Evolutionary conservation across 805 yeast genomes (phyloP).

Genomic region (Nakazawaea siamensis): DNA sequence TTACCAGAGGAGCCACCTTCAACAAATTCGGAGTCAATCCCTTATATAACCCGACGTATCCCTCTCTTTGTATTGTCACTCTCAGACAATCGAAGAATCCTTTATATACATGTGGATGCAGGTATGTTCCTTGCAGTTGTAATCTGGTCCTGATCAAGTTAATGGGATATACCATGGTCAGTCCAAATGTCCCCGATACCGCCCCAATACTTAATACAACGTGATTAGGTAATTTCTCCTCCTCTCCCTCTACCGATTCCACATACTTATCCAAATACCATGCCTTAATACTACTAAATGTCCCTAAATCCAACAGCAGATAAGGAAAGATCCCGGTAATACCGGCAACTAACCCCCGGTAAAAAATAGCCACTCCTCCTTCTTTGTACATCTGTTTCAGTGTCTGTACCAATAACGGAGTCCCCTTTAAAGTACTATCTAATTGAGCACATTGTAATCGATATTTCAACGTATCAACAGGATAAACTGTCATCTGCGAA

Average conservation of each 20-base stretch:
- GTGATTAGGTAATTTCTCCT: constrained; percentile 69
- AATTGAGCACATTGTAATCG: constrained; percentile 88
- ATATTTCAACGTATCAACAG: constrained; percentile 90
- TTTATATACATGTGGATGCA: constrained; percentile 81
- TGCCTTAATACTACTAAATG: constrained; percentile 78
- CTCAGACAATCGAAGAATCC: constrained; percentile 77
- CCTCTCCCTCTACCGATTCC: constrained; percentile 32
- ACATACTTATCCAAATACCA: constrained; percentile 67
- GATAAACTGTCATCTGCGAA: constrained; percentile 89
- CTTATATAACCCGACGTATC: constrained; percentile 82
- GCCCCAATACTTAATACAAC: constrained; percentile 91
- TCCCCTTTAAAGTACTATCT: constrained; percentile 54
- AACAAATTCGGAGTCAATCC: constrained; percentile 93
- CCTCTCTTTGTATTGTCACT: constrained; percentile 77
- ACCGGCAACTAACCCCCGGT: constrained; percentile 88
- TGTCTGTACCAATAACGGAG: constrained; percentile 51
- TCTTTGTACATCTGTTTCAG: constrained; percentile 70
- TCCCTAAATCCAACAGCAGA: constrained; percentile 93
- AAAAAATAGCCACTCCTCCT: constrained; percentile 75
- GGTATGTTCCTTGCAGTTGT: constrained; percentile 96
- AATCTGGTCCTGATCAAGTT: constrained; percentile 86
- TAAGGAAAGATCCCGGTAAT: constrained; percentile 94
- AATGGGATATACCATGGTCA: constrained; percentile 89
- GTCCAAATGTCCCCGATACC: constrained; percentile 90
- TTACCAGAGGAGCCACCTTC: constrained; percentile 97